Conservation (phyloP, 257 asterid genomes). For the Fraxinus anomala region DNA sequence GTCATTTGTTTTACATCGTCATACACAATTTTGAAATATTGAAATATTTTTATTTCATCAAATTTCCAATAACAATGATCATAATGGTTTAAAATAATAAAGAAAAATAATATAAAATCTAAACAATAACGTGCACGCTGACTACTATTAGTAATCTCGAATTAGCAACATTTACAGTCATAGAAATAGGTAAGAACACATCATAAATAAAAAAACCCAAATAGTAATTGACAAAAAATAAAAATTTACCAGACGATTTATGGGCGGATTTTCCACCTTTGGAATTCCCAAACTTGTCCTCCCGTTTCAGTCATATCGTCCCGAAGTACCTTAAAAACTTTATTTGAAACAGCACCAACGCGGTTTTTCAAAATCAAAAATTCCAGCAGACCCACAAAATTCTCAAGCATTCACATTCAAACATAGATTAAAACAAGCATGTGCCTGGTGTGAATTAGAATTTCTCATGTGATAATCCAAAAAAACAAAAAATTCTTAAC, state of each 20-base stretch:
- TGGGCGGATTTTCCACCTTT: constrained; percentile 35
- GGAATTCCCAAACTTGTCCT: constrained; percentile 36
- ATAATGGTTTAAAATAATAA: background rate
- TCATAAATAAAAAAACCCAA: background rate
- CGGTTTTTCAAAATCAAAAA: background rate
- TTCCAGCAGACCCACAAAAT: background rate
- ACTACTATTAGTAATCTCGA: background rate
- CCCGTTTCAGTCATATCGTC: constrained; percentile 41
- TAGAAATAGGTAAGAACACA: background rate
- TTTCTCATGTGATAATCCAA: background rate
- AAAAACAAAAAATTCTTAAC: background rate
- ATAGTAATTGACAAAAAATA: background rate
- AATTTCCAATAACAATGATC: background rate
- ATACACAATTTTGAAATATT: background rate
- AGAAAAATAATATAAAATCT: background rate
- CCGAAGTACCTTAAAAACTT: background rate
- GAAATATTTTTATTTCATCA: background rate
- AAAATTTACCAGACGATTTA: constrained; percentile 23
- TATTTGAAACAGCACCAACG: background rate
- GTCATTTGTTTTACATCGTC: background rate
- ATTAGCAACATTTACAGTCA: background rate
- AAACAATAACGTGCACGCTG: background rate
- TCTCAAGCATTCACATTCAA: background rate
- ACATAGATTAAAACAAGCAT: background rate
- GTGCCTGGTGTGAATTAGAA: background rate